Base-by-base conservation (phyloP, 2,329 filamentous ascomycete species). In the Neopestalotiopsis sp. region DNA sequence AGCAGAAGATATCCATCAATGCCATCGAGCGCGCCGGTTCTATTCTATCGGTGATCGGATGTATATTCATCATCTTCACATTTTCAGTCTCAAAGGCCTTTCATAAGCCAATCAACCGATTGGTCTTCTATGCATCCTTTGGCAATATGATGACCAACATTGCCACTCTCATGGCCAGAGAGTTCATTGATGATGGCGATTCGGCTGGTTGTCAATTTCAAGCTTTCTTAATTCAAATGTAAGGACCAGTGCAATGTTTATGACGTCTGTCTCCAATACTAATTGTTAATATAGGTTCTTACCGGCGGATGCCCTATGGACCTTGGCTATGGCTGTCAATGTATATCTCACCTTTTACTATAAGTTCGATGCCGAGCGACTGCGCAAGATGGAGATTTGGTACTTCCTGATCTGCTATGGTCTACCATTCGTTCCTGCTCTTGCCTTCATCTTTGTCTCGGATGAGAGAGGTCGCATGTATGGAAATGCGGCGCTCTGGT, bases 31-130 rank as follows among this genome's bases (percentile, higher is more conserved):
- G 93, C 63, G 82, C 87, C 17, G 89, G 90, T 75, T 95, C 93
- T 0, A 85, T 90, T 7, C 80, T 95, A 58, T 95, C 93, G 1
- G 78, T 96, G 0, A 65, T 91, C 1, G 93, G 92, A 68, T 92
- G 90, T 58, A 73, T 90, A 40, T 89, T 95, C 77, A 92, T 94
- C 75, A 89, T 95, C 67, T 74, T 84, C 67, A 94, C 92, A 3
- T 96, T 95, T 76, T 81, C 88, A 38, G 79, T 80, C n/a, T 93
- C 91, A 40, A 86, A 84, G 17, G 85, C 86, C 4, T 96, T 96
- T 77, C 92, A 92, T 75, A 95, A 94, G 76, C 92, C 93, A n/a
- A 94, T 96, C 81, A 96, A 96, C 76, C 87, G 94, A 20, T 85
- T 97, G 0, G 90, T 95, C 10, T 95, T 97, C 78, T 96, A 92